Base-by-base conservation (phyloP, 2,329 filamentous ascomycete species). In the Claviceps africana region DNA sequence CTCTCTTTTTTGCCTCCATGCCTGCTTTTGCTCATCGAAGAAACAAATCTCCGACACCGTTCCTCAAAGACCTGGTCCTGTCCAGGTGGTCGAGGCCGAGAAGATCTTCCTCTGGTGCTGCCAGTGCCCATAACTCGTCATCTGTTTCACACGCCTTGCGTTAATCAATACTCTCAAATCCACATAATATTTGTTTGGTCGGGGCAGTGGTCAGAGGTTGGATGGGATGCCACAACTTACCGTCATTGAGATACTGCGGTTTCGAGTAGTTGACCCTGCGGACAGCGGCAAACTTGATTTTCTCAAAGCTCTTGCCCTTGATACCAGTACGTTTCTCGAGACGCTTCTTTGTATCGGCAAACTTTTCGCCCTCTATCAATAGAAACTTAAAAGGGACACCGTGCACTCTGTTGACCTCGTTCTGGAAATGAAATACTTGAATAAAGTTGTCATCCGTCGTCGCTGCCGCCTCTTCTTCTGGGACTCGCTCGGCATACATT, bases 231-330 rank as follows among this genome's bases (percentile, higher is more conserved):
- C 4, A 17, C 65, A 15, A 66, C 83, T 75, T 72, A 95, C 91
- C 89, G 70, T 97, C 93, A 59, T 85, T 82, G 47, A 98, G 73
- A 70, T 94, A 94, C 54, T 81, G 78, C 28, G 89, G 85, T 63
- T 85, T 88, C 40, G 85, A 82, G 68, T 87, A 94, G 43, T 74
- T 73, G 50, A 81, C 76, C 65, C 86, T 76, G 65, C 82, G 75
- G 50, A 96, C 78, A 33, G 95, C 70, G 7, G 89, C 86, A 72
- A 98, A 96, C 69, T 94, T 96, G 68, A 98, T 93, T 75, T 97
- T 97, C 68, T 98, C 91, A 59, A 98, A 90, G 58, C 88, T 88
- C 75, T 98, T 98, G 67, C 93, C 94, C 70, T 96, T 96, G 70
- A 98, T 83, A 28, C 90, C 90, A 0, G 88, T 95, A 54, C 91